Evolutionary conservation across 208 protist genomes (phyloP).

Genomic region (Wallacemonas sp.): DNA sequence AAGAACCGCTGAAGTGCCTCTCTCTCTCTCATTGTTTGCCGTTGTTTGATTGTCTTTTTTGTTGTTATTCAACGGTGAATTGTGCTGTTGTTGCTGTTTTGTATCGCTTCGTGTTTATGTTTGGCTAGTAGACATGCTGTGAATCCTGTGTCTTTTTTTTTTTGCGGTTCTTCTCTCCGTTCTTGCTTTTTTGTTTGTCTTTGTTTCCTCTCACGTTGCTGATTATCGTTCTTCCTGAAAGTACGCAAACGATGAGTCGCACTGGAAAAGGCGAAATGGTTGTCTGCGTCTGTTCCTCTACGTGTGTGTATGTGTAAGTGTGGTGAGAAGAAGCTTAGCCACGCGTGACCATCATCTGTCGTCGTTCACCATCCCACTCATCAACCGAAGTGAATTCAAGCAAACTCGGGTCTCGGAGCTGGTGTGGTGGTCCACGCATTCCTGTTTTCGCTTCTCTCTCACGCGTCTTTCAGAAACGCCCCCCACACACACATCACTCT

Average conservation of each 20-base stretch:
- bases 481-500: not conserved
- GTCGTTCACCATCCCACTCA: too few species aligned
- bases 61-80: not conserved
- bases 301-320: not conserved
- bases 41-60: slow-evolving; percentile 10
- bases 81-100: not conserved
- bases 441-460: not conserved
- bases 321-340: too few species aligned
- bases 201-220: slow-evolving; percentile 7
- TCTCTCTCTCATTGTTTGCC: slow-evolving; percentile 3
- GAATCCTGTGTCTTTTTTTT: not conserved
- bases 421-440: too few species aligned
- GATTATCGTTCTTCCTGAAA: not conserved
- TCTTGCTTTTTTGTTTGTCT: not conserved
- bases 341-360: too few species aligned
- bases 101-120: not conserved
- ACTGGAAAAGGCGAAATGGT: too few species aligned
- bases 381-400: too few species aligned
- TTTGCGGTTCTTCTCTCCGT: not conserved
- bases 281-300: too few species aligned
- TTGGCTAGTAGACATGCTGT: not conserved
- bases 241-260: too few species aligned
- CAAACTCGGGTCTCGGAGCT: too few species aligned
- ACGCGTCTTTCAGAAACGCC: too few species aligned
- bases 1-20: too few species aligned